A percentile compares a stretch with the other conserved stretches of the same genome.
phyloP scores from a whole-genome alignment of 768 basidiomycete species.

The Amanita rubescens region DNA sequence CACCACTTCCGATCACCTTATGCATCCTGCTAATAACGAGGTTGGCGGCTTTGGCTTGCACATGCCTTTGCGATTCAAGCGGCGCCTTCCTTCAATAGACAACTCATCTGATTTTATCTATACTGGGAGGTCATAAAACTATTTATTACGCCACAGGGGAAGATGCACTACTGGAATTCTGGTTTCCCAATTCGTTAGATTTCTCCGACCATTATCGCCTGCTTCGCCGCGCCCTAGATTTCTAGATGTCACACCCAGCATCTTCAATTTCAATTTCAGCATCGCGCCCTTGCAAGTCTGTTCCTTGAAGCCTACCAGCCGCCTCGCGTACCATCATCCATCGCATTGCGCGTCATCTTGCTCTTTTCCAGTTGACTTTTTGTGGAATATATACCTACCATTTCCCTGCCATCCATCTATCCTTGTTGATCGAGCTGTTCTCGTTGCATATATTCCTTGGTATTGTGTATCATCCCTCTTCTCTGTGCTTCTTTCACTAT shows the following conservation, averaged over 20 bases:
- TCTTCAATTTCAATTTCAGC: background rate
- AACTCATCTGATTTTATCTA: background rate
- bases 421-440: background rate
- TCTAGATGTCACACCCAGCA: background rate
- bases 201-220: background rate
- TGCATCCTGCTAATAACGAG: too few relatives aligned
- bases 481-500: background rate
- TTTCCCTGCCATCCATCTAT: background rate
- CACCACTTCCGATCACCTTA: background rate
- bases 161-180: too few relatives aligned
- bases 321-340: background rate
- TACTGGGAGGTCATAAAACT: background rate
- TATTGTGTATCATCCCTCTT: background rate
- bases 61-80: constrained; percentile 5
- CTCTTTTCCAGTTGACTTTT: background rate
- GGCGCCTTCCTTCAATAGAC: background rate
- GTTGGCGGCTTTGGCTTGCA: background rate
- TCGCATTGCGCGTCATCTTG: background rate
- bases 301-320: background rate
- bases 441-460: background rate
- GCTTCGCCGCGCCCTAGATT: background rate
- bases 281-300: background rate
- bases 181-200: background rate
- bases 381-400: background rate
- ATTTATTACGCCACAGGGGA: background rate